Percentiles rank a stretch among this genome's conserved stretches.
These are phyloP conservation scores for Aphanocladium album DNA, from an alignment of 2,329 filamentous ascomycete genomes.

Conservation along the genomic window DNA sequence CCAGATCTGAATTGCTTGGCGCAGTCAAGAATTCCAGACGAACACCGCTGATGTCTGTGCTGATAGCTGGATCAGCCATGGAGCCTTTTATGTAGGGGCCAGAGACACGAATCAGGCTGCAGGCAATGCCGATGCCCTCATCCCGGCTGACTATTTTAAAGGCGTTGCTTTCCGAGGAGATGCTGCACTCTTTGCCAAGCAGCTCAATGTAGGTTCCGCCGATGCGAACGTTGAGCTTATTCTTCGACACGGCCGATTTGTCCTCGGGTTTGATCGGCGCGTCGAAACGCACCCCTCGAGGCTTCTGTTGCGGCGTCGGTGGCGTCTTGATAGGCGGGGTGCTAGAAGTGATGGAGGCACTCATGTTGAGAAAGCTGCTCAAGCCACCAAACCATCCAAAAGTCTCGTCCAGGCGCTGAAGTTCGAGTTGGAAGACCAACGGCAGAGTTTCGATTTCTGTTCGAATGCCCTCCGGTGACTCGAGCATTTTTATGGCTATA, in stretches of 20 bases:
- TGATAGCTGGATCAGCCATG: conserved; percentile 54
- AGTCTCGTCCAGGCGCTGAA: conserved; percentile 78
- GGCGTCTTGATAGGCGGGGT: conserved; percentile 43
- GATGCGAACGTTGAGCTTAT: conserved; percentile 71
- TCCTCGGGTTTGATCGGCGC: conserved; percentile 47
- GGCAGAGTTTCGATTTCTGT: conserved; percentile 72
- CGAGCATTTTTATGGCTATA: conserved; percentile 48
- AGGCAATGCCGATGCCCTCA: conserved; percentile 64
- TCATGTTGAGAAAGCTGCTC: conserved; percentile 84
- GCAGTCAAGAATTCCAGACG: conserved; percentile 66
- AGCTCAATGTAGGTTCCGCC: conserved; percentile 72
- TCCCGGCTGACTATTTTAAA: conserved; percentile 75
- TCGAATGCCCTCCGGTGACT: conserved; percentile 38
- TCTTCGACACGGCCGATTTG: conserved; percentile 41
- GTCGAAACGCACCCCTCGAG: conserved; percentile 55
- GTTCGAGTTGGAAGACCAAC: conserved; percentile 68
- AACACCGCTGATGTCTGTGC: conserved; percentile 59
- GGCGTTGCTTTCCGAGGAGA: conserved; percentile 71
- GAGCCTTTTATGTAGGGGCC: conserved; percentile 60
- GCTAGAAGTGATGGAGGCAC: conserved; percentile 74
- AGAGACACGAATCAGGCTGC: conserved; percentile 69
- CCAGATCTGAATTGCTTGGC: conserved; percentile 75
- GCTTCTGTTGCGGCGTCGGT: conserved; percentile 33
- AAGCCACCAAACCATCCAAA: conserved; percentile 86
- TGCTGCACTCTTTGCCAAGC: conserved; percentile 69